Conservation (phyloP, 164 flowering plant genomes). For the Tetracentron sinense region DNA sequence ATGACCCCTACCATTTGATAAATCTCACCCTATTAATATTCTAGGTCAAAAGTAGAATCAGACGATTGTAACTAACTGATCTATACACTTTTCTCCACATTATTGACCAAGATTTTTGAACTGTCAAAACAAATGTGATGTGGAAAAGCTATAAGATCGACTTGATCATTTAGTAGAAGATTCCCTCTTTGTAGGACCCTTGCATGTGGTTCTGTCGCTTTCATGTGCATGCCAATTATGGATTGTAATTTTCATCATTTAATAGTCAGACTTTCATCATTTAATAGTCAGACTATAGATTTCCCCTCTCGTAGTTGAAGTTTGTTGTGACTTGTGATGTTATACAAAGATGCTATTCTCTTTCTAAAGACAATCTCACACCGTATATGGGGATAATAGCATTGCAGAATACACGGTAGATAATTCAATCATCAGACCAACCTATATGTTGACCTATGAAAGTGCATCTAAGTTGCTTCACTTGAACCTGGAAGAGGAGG, state of each 20-base stretch:
- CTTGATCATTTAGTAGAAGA: no score
- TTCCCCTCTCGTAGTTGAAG: neutral
- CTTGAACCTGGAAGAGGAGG: constrained; percentile 86
- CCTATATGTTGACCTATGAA: constrained; percentile 96
- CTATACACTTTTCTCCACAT: no score
- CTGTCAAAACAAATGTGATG: no score
- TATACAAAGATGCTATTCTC: constrained; percentile 1
- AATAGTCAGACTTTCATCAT: no score
- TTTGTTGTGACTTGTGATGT: neutral
- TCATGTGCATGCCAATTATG: neutral
- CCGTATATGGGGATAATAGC: constrained; percentile 35
- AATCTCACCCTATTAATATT: neutral
- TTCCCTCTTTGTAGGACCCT: neutral
- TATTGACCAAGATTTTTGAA: neutral
- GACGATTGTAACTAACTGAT: neutral
- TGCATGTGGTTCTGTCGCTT: neutral
- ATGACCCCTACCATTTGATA: neutral
- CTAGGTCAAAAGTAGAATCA: neutral
- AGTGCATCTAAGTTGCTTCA: constrained; percentile 89
- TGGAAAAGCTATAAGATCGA: neutral
- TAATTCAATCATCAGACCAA: constrained; percentile 77
- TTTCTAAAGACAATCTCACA: constrained; percentile 7
- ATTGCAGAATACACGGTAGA: constrained; percentile 84
- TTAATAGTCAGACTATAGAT: neutral
- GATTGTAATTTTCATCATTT: neutral